These are phyloP conservation scores for Phytophthora lateralis DNA, from an alignment of 352 stramenopile species.

Conservation along the genomic window DNA sequence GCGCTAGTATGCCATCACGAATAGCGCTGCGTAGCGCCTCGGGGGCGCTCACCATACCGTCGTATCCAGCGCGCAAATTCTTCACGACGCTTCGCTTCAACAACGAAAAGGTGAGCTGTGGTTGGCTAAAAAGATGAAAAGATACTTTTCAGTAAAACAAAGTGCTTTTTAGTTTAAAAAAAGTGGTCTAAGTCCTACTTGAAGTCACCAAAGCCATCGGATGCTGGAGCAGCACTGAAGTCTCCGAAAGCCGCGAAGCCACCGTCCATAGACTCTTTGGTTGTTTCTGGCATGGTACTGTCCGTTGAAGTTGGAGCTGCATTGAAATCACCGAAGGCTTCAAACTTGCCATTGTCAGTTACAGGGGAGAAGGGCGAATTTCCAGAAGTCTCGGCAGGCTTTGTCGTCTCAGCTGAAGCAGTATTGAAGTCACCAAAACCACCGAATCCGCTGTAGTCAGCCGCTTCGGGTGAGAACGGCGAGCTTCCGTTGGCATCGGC, in stretches of 20 bases:
- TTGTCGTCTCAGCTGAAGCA: constrained; percentile 9
- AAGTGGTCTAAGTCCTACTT: constrained; percentile 15
- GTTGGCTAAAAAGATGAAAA: constrained; percentile 4
- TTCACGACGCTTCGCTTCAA: constrained; percentile 40
- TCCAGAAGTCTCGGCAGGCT: not conserved
- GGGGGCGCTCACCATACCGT: constrained; percentile 66
- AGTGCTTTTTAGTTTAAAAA: constrained; percentile 30
- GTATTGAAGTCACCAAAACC: constrained; percentile 23
- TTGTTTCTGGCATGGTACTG: constrained; percentile 6
- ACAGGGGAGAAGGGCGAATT: constrained; percentile 24
- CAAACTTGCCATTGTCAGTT: constrained; percentile 20
- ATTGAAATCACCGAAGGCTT: constrained; percentile 30
- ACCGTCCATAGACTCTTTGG: constrained; percentile 15
- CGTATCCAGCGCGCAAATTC: constrained; percentile 5
- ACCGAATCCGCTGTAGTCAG: constrained; percentile 13
- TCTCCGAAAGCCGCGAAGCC: constrained; percentile 27
- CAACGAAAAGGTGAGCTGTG: constrained; percentile 3
- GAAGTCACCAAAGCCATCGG: constrained; percentile 27
- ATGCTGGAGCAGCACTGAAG: constrained; percentile 30
- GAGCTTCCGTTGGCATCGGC: constrained; percentile 16
- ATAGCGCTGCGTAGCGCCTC: constrained; percentile 64
- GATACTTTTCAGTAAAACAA: constrained; percentile 15
- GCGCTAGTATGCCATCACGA: constrained; percentile 65
- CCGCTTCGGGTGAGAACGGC: constrained; percentile 19
- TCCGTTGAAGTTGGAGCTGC: constrained; percentile 14